Percentiles rank a stretch among this genome's conserved stretches.
phyloP scores from a whole-genome alignment of 1,284 basidiomycete species.

The Irpex sp. region DNA sequence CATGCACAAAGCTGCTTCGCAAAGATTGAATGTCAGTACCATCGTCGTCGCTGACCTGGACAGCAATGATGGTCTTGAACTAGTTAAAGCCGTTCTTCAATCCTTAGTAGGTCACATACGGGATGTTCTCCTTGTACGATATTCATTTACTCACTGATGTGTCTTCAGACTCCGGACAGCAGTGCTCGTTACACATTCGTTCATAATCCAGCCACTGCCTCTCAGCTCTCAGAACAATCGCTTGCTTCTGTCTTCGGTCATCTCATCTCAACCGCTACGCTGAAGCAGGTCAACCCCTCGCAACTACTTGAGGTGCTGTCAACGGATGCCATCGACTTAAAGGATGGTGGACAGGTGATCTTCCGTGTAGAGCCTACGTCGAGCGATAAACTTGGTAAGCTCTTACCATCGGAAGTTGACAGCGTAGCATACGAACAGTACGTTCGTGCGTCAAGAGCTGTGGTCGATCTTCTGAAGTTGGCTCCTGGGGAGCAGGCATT shows the following conservation, averaged over 20 bases:
- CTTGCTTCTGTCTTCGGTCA: slow-evolving; percentile 44
- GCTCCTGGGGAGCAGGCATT: slow-evolving; percentile 56
- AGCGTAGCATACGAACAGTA: slow-evolving; percentile 37
- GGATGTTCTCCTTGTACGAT: background rate
- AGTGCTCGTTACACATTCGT: slow-evolving; percentile 59
- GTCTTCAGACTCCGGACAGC: slow-evolving; percentile 37
- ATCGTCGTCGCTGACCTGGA: slow-evolving; percentile 84
- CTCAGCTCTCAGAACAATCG: slow-evolving; percentile 15
- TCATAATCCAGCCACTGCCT: slow-evolving; percentile 47
- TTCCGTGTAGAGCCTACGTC: slow-evolving; percentile 30
- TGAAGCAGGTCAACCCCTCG: slow-evolving; percentile 36
- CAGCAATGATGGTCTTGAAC: slow-evolving; percentile 46
- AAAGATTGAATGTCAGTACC: slow-evolving; percentile 45
- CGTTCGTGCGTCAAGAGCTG: slow-evolving; percentile 38
- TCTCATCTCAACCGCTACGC: slow-evolving; percentile 35
- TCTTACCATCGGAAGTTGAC: slow-evolving; percentile 27
- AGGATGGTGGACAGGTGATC: slow-evolving; percentile 30
- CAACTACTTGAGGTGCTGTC: slow-evolving; percentile 39
- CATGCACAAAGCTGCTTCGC: slow-evolving; percentile 29
- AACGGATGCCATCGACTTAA: slow-evolving; percentile 14
- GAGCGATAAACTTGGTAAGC: background rate
- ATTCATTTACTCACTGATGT: background rate
- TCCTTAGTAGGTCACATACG: slow-evolving; percentile 51
- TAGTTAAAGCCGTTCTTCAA: slow-evolving; percentile 60
- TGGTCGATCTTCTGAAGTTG: slow-evolving; percentile 53